Percentiles rank a stretch among this genome's conserved stretches.
phyloP scores from a whole-genome alignment of 1,139 yeast species.

The Hansenula lynferdii region DNA sequence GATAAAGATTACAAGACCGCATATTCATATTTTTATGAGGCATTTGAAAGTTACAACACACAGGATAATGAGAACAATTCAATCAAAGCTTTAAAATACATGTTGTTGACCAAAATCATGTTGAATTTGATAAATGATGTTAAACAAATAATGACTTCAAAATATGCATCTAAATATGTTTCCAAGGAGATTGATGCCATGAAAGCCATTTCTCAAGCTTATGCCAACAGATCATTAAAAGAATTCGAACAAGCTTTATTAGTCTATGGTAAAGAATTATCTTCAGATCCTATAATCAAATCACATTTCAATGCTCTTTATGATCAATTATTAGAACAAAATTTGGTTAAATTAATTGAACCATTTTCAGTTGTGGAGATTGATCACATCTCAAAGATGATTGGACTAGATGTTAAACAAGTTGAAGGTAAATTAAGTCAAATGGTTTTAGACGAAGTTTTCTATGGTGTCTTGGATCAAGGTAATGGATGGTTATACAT shows the following conservation, averaged over 20 bases:
- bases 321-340: slow-evolving; percentile 90
- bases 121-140: slow-evolving; percentile 83
- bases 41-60: slow-evolving; percentile 79
- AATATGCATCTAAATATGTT: slow-evolving; percentile 76
- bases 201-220: slow-evolving; percentile 90
- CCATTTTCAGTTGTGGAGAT: slow-evolving; percentile 95
- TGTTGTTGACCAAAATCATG: slow-evolving; percentile 93
- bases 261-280: slow-evolving; percentile 68
- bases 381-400: slow-evolving; percentile 78
- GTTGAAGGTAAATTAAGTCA: slow-evolving; percentile 94
- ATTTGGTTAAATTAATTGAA: slow-evolving; percentile 89
- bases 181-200: slow-evolving; percentile 81
- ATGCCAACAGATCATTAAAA: slow-evolving; percentile 81
- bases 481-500: slow-evolving; percentile 97
- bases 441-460: slow-evolving; percentile 92
- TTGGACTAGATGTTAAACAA: slow-evolving; percentile 83
- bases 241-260: slow-evolving; percentile 83
- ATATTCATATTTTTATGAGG: slow-evolving; percentile 89
- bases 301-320: slow-evolving; percentile 91
- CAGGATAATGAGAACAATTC: slow-evolving; percentile 62
- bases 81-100: slow-evolving; percentile 78
- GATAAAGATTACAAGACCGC: slow-evolving; percentile 97
- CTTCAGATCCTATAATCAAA: slow-evolving; percentile 83
- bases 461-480: slow-evolving; percentile 94
- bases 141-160: slow-evolving; percentile 68